These are phyloP conservation scores for Zasmidium cellare DNA, from an alignment of 2,329 filamentous ascomycete species.

Conservation along the genomic window DNA sequence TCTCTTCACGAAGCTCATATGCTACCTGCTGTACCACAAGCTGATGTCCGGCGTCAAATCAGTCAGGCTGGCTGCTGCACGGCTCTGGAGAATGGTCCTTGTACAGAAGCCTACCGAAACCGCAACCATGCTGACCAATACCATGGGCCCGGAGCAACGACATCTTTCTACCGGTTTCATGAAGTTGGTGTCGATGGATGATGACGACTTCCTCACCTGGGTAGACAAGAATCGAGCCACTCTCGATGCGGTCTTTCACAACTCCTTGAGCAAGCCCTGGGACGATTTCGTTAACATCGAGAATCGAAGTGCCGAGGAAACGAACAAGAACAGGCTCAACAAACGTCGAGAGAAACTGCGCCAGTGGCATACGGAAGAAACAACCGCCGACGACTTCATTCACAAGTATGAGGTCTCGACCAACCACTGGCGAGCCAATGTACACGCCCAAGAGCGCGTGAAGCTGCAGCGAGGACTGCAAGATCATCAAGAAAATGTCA, in stretches of 20 bases:
- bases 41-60: constrained; percentile 68
- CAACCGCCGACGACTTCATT: constrained; percentile 68
- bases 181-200: constrained; percentile 82
- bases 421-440: constrained; percentile 91
- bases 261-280: constrained; percentile 78
- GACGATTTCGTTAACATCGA: constrained; percentile 82
- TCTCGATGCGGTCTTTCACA: constrained; percentile 80
- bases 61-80: constrained; percentile 74
- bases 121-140: constrained; percentile 69
- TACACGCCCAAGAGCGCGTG: constrained; percentile 85
- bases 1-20: constrained; percentile 81
- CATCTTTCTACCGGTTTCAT: constrained; percentile 75
- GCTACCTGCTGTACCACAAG: constrained; percentile 90
- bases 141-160: constrained; percentile 68
- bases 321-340: constrained; percentile 65
- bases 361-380: constrained; percentile 72
- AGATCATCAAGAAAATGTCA: constrained; percentile 87
- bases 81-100: constrained; percentile 86
- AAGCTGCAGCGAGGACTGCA: constrained; percentile 88
- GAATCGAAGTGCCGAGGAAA: constrained; percentile 77
- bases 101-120: constrained; percentile 91
- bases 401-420: constrained; percentile 84
- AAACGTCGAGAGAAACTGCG: constrained; percentile 82
- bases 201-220: constrained; percentile 84
- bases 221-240: constrained; percentile 78